Evolutionary conservation across 2,329 filamentous ascomycete genomes (phyloP), one percentile per base, ranked within the genome.

Genomic region (Ceratocystis eucalypticola): DNA sequence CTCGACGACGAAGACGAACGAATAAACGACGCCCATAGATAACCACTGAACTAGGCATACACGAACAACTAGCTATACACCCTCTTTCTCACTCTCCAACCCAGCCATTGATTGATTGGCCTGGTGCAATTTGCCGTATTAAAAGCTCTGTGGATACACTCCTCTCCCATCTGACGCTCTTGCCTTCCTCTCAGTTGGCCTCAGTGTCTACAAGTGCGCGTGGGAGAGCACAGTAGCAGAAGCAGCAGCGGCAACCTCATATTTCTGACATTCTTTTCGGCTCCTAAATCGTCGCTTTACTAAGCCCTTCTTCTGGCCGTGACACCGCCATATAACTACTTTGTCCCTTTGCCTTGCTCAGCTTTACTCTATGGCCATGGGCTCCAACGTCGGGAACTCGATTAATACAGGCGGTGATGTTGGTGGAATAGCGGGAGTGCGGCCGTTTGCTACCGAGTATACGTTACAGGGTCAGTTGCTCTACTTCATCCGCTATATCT

Each of bases 391-490:
- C 71, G 77, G 76, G 69, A 78, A 77, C 73, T 78, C 77, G 73
- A 75, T 79, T 71, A 74, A 75, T 70, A 37, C 33, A 37, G 76
- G 77, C 68, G 77, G 78, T 75, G 79, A 81, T 63, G 75, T 76
- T 73, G 75, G 33, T 50, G 66, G 57, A 59, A 62, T 67, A 30
- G 62, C 28, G 72, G 70, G 75, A 77, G 77, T 73, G 73, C 75
- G 82, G 70, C 82, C 82, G 53, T 80, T 80, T 71, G 81, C 82
- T 69, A 85, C 83, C 69, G 83, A 85, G 71, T 85, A 85, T 71
- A 85, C 83, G 5, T 75, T 85, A 46, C 83, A 85, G 76, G 83
- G 77, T 78, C 46, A 20, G 65, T 64, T 48, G 12, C 33, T 50
- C 8, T 37, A 33, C 64, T 25, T 6, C 8, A 25, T 53, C 48